Evolutionary conservation across 2,329 filamentous ascomycete species (phyloP).

Genomic region (Sporothrix humicola): DNA sequence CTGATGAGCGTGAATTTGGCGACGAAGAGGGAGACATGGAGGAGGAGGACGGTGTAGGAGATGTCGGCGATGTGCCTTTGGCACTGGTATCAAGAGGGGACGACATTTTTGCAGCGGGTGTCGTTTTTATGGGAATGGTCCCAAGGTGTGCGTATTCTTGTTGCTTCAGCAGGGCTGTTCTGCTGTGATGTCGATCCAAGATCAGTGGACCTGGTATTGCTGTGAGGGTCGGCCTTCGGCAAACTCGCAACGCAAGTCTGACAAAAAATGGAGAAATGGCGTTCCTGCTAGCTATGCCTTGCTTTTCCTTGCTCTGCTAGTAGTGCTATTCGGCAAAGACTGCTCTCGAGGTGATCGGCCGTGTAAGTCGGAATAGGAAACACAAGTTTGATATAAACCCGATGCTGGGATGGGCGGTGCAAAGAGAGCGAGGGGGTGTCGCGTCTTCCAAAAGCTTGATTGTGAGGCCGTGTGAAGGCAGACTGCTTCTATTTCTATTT

Average conservation of each 20-base stretch:
- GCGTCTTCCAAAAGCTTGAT: not conserved
- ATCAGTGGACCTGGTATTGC: not conserved
- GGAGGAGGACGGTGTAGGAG: not conserved
- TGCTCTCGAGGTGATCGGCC: not conserved
- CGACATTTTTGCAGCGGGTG: not conserved
- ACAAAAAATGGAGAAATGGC: not conserved
- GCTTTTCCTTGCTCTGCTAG: too few relatives aligned
- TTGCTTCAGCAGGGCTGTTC: not conserved
- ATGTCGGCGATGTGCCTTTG: not conserved
- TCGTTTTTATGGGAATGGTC: not conserved
- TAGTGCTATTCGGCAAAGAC: not conserved
- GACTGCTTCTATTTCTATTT: not conserved
- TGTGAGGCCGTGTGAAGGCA: not conserved
- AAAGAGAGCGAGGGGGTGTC: too few relatives aligned
- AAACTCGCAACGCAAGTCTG: not conserved
- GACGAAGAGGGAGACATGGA: not conserved
- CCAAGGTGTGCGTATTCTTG: not conserved
- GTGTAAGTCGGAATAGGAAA: slow-evolving; percentile 14
- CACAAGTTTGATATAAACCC: slow-evolving; percentile 7
- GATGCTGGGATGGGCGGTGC: not conserved
- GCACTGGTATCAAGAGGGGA: not conserved
- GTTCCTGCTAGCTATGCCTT: not conserved
- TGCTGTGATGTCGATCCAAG: not conserved
- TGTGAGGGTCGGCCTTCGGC: not conserved
- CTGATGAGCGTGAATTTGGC: not conserved